Base-by-base conservation (phyloP, 805 yeast genomes). In the Candida verbasci region DNA sequence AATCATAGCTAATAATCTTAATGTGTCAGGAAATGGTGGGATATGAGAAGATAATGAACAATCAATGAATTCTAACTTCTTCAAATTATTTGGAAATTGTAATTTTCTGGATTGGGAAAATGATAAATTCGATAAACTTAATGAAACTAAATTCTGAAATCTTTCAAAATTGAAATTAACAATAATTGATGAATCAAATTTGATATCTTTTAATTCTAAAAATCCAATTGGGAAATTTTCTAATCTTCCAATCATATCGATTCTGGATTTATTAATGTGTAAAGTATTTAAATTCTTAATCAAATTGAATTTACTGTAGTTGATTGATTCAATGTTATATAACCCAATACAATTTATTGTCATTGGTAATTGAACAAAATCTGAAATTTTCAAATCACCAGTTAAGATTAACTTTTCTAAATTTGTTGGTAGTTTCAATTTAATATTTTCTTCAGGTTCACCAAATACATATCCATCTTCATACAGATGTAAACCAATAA, bases 141-240 rank as follows among this genome's bases (percentile, higher is more conserved):
- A 31, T 9, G 8, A 11, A 8, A 17, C 15, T 15, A 39, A 36
- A 11, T 18, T 23, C 6, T 9, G 6, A 29, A 35, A 39, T 21
- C 31, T 39, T 24, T 24, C 27, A 31, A 39, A 39, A 14, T 39
- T 27, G 14, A 24, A 32, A 17, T 31, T 35, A 10, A 35, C 36
- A 16, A 39, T 21, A 12, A 39, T 24, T 20, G 42, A 29, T 12
- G 36, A 17, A 31, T 39, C 42, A 23, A 39, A 31, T 24, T 39
- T 39, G 12, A 36, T 22, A n/a, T 35, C 35, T 17, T 30, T 39
- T 16, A 39, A 35, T 22, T 31, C 37, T 16, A 35, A 24, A 9
- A 39, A 39, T 16, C 26, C 36, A 12, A 18, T 35, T 8, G 42
- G 42, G n/a, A 35, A 39, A 17, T 35, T 39, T 24, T 27, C 34